phyloP scores from a whole-genome alignment of 2,329 filamentous ascomycete species.

The Pseudogymnoascus verrucosus region DNA sequence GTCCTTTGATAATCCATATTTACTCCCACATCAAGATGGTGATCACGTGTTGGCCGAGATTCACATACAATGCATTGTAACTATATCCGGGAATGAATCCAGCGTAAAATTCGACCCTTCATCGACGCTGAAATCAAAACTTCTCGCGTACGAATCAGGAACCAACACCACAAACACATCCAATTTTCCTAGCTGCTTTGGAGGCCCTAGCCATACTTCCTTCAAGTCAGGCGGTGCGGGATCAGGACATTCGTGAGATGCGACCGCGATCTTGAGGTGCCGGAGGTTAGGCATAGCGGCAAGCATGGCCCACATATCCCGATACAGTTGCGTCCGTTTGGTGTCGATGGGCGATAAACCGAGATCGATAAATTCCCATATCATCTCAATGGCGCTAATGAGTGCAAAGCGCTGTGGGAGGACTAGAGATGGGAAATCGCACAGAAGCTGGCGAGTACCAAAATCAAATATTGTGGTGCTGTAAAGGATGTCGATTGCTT shows the following conservation, averaged over 20 bases:
- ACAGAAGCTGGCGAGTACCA: conserved; percentile 18
- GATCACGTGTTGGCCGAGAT: neutral
- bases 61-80: neutral
- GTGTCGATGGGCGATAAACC: neutral
- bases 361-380: conserved; percentile 15
- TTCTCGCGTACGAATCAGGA: neutral
- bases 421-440: conserved; percentile 16
- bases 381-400: conserved; percentile 16
- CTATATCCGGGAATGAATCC: neutral
- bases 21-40: neutral
- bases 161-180: conserved; percentile 5
- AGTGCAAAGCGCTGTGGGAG: conserved; percentile 20
- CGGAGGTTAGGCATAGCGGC: conserved; percentile 5
- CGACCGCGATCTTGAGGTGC: neutral
- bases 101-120: neutral
- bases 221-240: neutral
- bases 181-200: neutral
- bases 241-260: conserved; percentile 2
- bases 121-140: neutral
- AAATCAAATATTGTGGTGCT: conserved; percentile 22
- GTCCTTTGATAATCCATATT: neutral
- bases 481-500: conserved; percentile 21
- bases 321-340: neutral
- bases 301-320: conserved; percentile 2
- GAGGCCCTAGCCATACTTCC: conserved; percentile 3